Conservation (phyloP, 352 stramenopile genomes). For the Blastocystis hominis region DNA sequence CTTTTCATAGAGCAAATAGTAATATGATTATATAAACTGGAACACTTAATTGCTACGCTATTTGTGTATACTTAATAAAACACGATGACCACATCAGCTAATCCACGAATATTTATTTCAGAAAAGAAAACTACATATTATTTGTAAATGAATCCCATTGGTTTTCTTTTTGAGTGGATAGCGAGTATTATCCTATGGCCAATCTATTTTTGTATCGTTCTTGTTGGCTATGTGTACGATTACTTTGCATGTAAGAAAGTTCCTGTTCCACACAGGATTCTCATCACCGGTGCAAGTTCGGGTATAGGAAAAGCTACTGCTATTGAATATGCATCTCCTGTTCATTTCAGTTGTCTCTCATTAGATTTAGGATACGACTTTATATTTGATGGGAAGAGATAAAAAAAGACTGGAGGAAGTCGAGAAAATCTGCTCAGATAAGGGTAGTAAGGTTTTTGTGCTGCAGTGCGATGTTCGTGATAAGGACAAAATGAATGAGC, state of each 20-base stretch:
- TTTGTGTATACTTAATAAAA: too few species aligned
- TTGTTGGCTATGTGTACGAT: slow-evolving; percentile 47
- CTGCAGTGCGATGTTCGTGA: slow-evolving; percentile 44
- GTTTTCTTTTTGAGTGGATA: too few species aligned
- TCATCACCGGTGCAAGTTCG: slow-evolving; percentile 56
- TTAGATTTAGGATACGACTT: background rate
- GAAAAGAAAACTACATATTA: too few species aligned
- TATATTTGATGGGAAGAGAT: slow-evolving; percentile 35
- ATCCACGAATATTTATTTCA: too few species aligned
- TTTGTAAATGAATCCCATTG: too few species aligned
- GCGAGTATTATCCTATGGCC: background rate
- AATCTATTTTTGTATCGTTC: slow-evolving; percentile 4
- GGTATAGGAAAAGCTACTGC: slow-evolving; percentile 46
- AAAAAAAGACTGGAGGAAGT: slow-evolving; percentile 3
- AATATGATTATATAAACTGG: too few species aligned
- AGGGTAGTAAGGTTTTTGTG: slow-evolving; percentile 18
- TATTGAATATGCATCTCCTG: slow-evolving; percentile 44
- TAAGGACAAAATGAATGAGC: background rate
- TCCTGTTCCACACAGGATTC: slow-evolving; percentile 35
- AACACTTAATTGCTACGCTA: too few species aligned
- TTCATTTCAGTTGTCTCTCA: background rate
- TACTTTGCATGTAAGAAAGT: slow-evolving; percentile 26
- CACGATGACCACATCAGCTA: too few species aligned
- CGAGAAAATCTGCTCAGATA: background rate
- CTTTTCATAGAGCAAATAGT: too few species aligned